Evolutionary conservation across 2,329 filamentous ascomycete genomes (phyloP), one percentile per base, ranked within the genome.

Genomic region (Plenodomus tracheiphilus): DNA sequence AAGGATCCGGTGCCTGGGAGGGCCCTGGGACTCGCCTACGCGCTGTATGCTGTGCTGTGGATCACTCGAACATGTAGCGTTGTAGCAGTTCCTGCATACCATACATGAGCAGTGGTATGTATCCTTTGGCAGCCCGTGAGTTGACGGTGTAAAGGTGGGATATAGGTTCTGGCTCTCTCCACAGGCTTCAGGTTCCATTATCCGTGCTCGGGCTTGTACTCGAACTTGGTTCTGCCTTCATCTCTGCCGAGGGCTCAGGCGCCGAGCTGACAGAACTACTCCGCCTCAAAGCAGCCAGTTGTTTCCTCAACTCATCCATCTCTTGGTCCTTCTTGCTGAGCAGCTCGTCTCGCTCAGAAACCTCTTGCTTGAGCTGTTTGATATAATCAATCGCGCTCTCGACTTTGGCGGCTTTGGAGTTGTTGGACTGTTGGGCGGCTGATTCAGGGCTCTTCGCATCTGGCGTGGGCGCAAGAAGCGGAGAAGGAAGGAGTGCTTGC

Each of bases 321-420:
- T 84, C 85, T 58, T 79, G 80, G 63, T 89, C 88, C 15, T 87
- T 83, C 47, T 81, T 80, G 19, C 81, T 81, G 13, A 91, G 82
- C 59, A 84, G 77, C 51, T 75, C 77, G 43, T 85, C 85, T 18
- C 85, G 85, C 28, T 84, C 82, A 2, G 80, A 81, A 15, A 91
- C 76, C 67, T 95, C 88, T 61, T 83, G 77, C 72, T 95, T 86
- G 53, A 99, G 74, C 51, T 86, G 82, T 73, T 90, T 93, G 75
- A 99, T 97, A 68, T 97, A 97, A 48, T 92, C 87, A 63, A 97
- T 97, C 1, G 94, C 94, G 74, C 89, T 86, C 74, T 99, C 94
- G n/a, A 99, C 94, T 1, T 95, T 97, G 60, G 89, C 96, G 1
- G 94, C 94, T 72, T 97, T 99, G 74, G 91, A 97, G 64, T 68